These are phyloP conservation scores for Phytophthora pini DNA, from an alignment of 352 stramenopile genomes.

Conservation along the genomic window DNA sequence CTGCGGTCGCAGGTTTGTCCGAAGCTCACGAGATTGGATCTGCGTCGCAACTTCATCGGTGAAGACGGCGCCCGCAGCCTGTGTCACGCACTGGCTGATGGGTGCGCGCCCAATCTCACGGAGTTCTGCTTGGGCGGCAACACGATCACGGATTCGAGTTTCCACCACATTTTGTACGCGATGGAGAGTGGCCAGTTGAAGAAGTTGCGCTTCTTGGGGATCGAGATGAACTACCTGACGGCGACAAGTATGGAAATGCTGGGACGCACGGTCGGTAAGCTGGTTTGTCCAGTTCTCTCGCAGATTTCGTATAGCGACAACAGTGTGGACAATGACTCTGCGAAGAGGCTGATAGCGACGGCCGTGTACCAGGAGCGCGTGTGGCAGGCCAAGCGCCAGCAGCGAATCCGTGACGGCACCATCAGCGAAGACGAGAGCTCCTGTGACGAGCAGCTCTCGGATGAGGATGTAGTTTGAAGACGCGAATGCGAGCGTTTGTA, in stretches of 20 bases:
- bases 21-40: conserved; percentile 77
- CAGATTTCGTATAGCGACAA: conserved; percentile 91
- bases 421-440: conserved; percentile 40
- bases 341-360: conserved; percentile 80
- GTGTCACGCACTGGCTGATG: conserved; percentile 75
- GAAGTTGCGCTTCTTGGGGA: conserved; percentile 75
- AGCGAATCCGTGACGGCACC: conserved; percentile 51
- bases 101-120: conserved; percentile 66
- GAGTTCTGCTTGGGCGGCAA: conserved; percentile 86
- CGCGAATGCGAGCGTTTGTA: conserved; percentile 21
- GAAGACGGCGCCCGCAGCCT: conserved; percentile 78
- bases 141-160: conserved; percentile 85
- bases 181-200: conserved; percentile 79
- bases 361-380: conserved; percentile 82
- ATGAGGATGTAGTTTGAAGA: conserved; percentile 40
- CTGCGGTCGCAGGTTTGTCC: conserved; percentile 80
- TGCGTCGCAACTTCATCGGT: conserved; percentile 88
- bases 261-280: conserved; percentile 79
- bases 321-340: conserved; percentile 73
- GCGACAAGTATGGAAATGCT: conserved; percentile 88
- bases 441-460: conserved; percentile 49
- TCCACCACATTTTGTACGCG: conserved; percentile 81
- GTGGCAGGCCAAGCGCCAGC: conserved; percentile 57
- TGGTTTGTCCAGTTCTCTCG: conserved; percentile 78
- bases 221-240: conserved; percentile 89